phyloP scores from a whole-genome alignment of 805 yeast species.

The Cyberlindnera maritima region DNA sequence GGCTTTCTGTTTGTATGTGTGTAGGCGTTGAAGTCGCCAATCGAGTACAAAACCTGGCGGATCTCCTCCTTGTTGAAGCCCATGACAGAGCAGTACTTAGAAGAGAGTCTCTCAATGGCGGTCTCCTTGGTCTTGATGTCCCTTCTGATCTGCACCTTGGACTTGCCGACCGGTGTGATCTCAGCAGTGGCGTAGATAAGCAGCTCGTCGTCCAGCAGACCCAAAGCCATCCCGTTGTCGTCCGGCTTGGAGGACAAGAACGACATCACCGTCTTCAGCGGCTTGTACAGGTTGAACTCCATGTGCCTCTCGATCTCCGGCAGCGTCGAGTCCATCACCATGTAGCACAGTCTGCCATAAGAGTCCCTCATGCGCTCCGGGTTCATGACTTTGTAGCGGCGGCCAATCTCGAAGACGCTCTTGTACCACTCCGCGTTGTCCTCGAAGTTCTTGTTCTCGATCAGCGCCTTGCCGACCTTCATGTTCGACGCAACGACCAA shows the following conservation, averaged over 20 bases:
- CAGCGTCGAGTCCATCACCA: conserved; percentile 80
- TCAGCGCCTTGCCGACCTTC: conserved; percentile 62
- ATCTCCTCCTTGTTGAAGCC: conserved; percentile 56
- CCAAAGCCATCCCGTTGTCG: conserved; percentile 35
- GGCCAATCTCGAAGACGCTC: conserved; percentile 68
- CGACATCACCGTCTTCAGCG: conserved; percentile 59
- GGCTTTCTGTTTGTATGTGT: conserved; percentile 68
- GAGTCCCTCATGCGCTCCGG: conserved; percentile 79
- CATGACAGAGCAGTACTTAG: conserved; percentile 41
- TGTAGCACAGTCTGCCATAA: conserved; percentile 76
- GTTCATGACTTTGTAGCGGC: conserved; percentile 80
- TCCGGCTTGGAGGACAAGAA: conserved; percentile 42
- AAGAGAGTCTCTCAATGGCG: conserved; percentile 61
- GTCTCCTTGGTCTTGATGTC: conserved; percentile 64
- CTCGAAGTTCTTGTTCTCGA: conserved; percentile 63
- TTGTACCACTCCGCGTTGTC: conserved; percentile 75
- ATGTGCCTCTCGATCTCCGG: conserved; percentile 67
- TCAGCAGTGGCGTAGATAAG: conserved; percentile 66
- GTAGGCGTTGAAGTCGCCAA: conserved; percentile 77
- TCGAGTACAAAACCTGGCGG: conserved; percentile 70
- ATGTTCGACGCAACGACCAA: conserved; percentile 74
- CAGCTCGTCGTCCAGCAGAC: conserved; percentile 54
- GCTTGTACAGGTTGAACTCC: conserved; percentile 75
- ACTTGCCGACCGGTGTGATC: conserved; percentile 56
- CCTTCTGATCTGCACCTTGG: conserved; percentile 50